Evolutionary conservation across 208 protist species (phyloP), one percentile per base, ranked within the genome.

Genomic region (Crithidia mellificae): DNA sequence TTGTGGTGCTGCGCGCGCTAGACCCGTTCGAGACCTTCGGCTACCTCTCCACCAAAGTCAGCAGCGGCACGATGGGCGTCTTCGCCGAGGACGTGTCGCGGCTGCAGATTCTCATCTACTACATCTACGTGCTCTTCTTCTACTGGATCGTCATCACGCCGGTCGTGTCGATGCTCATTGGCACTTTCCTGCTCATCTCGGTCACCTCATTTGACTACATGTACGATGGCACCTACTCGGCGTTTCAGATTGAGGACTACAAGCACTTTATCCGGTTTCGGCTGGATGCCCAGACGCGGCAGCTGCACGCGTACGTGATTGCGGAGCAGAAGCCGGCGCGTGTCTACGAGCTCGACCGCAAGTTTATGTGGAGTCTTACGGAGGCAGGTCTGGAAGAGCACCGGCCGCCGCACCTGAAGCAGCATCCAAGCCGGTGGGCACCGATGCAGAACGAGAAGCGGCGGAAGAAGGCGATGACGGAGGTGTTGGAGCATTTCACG

Each of bases 211-310:
- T 92, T 54, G 83, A 92, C 72, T 88, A 80, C 66, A 76, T 88
- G 80, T 91, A 92, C 74, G 81, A 94, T 57, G 77, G 66, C 51
- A 80, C 81, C 46, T 92, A 91, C 75, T 91, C 89, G 2, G 85
- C 89, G 6, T 94, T 94, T 65, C 89, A 92, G 72, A 89, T 94
- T 43, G 89, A 94, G 54, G 84, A 91, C 65, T 94, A 79, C 73
- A 94, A 94, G 57, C 80, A 90, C 71, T 92, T 94, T 57, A 19
- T 94, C 15, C 89, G 89, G 32, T 90, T 92, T 62, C 65, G 75
- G 2, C 57, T 94, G 20, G 81, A 91, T 54, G 69, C 62, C 36
- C 19, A 64, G 41, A 90, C 78, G 34, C 79, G 88, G 30, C 68
- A 81, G 66, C 62, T 94, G 34, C 81, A 90, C 55, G 76, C 39